Evolutionary conservation across 371 early-diverging fungal species (phyloP), one percentile per base, ranked within the genome.

Genomic region (Globomyces sp.): DNA sequence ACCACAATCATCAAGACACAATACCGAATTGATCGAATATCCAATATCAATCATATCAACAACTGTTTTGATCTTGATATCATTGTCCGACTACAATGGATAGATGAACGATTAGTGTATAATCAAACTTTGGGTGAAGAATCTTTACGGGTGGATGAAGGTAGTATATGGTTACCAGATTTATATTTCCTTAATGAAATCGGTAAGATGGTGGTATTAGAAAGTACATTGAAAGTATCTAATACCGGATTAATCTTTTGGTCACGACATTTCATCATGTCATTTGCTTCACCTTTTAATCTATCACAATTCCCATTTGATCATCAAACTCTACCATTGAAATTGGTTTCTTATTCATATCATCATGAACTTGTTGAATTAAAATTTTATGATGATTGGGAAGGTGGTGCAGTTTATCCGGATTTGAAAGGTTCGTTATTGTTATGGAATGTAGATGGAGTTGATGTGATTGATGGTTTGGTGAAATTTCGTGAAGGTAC

Each of bases 151-250:
- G 48, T 68, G 9, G 43, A 36, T 48, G 65, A 64, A 6, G 9
- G 3, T 57, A 36, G 36, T 13, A 60, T 61, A 24, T 68, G 68
- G 68, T 48, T 36, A 2, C 68, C 68, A 8, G 68, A 68, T 52
- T 39, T 68, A 8, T 68, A 68, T 50, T 68, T 68, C 44, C 65
- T 65, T 52, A 68, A 68, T 52, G 68, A 68, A 42, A 52, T 50
- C 3, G 58, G 34, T 4, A 43, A 46, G 3, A 37, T 60, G 50
- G 34, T 40, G 6, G 37, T 65, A 41, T 52, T 68, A n/a, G 68
- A 68, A 24, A 6, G 24, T 9, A 64, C 55, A 10, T n/a, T 68
- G 37, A 68, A 68, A 36, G 39, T 68, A 9, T 45, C 45, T 9
- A 52, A 44, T 40, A 55, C 39, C n/a, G 68, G 68, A 1, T n/a